Conservation (phyloP, 2,329 filamentous ascomycete genomes). For the Penicillium sp. region DNA sequence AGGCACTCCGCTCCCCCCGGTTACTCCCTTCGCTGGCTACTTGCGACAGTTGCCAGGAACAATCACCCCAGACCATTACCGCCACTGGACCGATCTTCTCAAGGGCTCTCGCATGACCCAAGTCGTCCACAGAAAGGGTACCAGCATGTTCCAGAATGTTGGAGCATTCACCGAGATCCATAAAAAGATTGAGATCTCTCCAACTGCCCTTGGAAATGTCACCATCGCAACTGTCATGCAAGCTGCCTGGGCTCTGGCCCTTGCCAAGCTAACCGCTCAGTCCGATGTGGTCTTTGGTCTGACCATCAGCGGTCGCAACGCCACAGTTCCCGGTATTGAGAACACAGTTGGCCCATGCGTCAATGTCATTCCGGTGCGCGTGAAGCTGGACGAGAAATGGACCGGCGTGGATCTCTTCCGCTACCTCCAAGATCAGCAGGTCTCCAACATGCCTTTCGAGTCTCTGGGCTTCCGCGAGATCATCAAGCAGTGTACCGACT, state of each 20-base stretch:
- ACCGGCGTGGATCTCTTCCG: constrained; percentile 54
- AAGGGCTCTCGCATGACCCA: constrained; percentile 53
- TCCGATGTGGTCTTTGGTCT: constrained; percentile 65
- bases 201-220: constrained; percentile 53
- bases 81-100: constrained; percentile 62
- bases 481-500: constrained; percentile 43
- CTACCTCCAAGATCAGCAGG: constrained; percentile 57
- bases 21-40: constrained; percentile 48
- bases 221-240: constrained; percentile 66
- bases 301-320: constrained; percentile 64
- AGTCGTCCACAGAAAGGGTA: constrained; percentile 33
- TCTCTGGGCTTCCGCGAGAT: constrained; percentile 57
- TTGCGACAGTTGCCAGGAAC: constrained; percentile 42
- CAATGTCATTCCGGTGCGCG: constrained; percentile 64
- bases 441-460: constrained; percentile 56
- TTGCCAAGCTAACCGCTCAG: constrained; percentile 53
- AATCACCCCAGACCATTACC: constrained; percentile 49
- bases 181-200: constrained; percentile 38
- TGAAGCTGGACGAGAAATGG: constrained; percentile 54
- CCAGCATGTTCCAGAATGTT: constrained; percentile 37
- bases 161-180: constrained; percentile 38
- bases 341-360: constrained; percentile 63
- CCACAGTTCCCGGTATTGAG: constrained; percentile 55
- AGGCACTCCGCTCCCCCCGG: constrained; percentile 39
- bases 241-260: constrained; percentile 63